Conservation (phyloP, 805 yeast genomes). For the Candida awuae region DNA sequence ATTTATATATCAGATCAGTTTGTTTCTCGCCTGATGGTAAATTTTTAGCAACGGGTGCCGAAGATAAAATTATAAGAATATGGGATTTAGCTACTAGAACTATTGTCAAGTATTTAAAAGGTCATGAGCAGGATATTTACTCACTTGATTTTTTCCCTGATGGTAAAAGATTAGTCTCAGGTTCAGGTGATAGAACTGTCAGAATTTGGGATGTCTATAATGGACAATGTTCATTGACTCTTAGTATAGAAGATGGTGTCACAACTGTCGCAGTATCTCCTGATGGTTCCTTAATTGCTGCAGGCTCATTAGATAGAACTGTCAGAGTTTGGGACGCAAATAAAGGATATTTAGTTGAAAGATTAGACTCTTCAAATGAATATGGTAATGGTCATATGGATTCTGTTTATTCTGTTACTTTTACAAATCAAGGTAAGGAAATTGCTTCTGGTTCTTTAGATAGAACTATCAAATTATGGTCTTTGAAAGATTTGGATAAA, state of each 20-base stretch:
- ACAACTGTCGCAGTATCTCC: conserved; percentile 97
- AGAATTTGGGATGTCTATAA: conserved; percentile 92
- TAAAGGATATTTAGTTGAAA: conserved; percentile 84
- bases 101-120: conserved; percentile 77
- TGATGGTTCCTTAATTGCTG: conserved; percentile 88
- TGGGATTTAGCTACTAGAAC: conserved; percentile 89
- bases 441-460: conserved; percentile 93
- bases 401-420: conserved; percentile 90
- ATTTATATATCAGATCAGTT: conserved; percentile 87
- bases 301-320: conserved; percentile 91
- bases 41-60: conserved; percentile 90
- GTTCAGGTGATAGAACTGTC: conserved; percentile 94
- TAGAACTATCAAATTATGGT: conserved; percentile 94
- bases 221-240: conserved; percentile 81
- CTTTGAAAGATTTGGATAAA: conserved; percentile 53
- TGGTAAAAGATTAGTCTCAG: conserved; percentile 88
- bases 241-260: conserved; percentile 94
- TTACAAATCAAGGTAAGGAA: conserved; percentile 84
- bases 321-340: conserved; percentile 96
- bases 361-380: conserved; percentile 83
- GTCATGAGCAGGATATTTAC: conserved; percentile 97
- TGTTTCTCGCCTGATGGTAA: conserved; percentile 95
- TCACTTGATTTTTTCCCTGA: conserved; percentile 92
- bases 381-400: conserved; percentile 92
- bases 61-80: conserved; percentile 82